Percentiles rank a stretch among this genome's conserved stretches.
Conservation (phyloP, 257 asterid species). For the Handroanthus guayacan region DNA sequence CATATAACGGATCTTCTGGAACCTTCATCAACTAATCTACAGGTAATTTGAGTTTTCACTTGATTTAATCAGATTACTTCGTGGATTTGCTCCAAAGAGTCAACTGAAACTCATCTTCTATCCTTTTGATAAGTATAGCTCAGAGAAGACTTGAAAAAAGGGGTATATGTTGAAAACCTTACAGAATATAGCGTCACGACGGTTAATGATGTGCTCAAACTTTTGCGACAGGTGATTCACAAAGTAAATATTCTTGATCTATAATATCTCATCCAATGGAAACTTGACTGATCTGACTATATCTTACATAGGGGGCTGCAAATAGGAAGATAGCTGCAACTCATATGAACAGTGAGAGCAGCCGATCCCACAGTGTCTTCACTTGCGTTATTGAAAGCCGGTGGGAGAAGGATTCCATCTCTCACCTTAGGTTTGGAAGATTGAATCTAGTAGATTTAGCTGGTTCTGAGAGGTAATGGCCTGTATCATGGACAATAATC, state of each 20-base stretch:
- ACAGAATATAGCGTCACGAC: conserved; percentile 68
- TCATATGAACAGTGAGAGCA: conserved; percentile 85
- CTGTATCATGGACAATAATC: conserved; percentile 26
- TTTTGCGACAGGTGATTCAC: conserved; percentile 74
- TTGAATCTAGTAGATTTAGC: conserved; percentile 87
- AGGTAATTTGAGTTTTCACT: conserved; percentile 50
- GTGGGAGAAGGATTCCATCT: conserved; percentile 86
- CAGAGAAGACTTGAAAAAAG: conserved; percentile 85
- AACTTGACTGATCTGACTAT: conserved; percentile 38
- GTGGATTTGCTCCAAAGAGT: not conserved
- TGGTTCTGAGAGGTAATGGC: conserved; percentile 87
- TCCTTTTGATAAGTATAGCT: conserved; percentile 51
- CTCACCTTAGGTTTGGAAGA: conserved; percentile 83
- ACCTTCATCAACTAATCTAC: conserved; percentile 82
- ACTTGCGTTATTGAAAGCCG: conserved; percentile 81
- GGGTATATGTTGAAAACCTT: conserved; percentile 89
- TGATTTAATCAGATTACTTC: conserved; percentile 1
- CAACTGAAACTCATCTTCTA: conserved; percentile 5
- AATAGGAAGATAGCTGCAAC: conserved; percentile 89
- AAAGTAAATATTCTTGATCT: conserved; percentile 35
- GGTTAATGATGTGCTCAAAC: conserved; percentile 69
- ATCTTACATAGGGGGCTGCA: conserved; percentile 73
- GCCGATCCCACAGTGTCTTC: conserved; percentile 93
- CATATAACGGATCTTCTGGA: conserved; percentile 94
- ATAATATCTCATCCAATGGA: not conserved